Base-by-base conservation (phyloP, 2,329 filamentous ascomycete genomes). In the Pseudogymnoascus sp. region DNA sequence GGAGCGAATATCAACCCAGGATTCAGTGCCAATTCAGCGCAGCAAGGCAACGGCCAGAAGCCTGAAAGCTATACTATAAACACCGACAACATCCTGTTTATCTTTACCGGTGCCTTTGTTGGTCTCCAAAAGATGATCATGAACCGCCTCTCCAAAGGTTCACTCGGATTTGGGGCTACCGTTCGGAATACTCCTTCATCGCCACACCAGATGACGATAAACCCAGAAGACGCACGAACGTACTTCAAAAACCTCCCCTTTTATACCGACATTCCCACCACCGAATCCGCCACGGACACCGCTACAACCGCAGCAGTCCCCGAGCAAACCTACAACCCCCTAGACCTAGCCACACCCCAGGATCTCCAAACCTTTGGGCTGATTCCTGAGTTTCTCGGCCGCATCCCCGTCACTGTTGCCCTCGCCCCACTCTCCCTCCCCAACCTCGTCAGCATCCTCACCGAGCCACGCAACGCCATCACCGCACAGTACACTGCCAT, bases 51-150 rank as follows among this genome's bases (percentile, higher is more conserved):
- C 61, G 61, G 61, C 63, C 54, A 60, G 11, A 71, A 69, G 60
- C 65, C 62, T 35, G 70, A 73, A 61, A 84, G 86, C 69, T 87
- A 83, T 70, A 86, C 90, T 61, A 87, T 97, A 62, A 89, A 94
- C 68, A 99, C 94, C 0, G 92, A 91, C 65, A 97, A 97, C 68
- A 97, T 99, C 63, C 82, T 99, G 28, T 99, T 99, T 75, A 91
- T 99, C 41, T 96, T 94, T 72, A 95, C 92, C 11, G 94, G 94
- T 16, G 94, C 94, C 16, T 99, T 99, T 71, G 89, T 95, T 35
- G 93, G 92, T 2, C 79, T 97, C 1, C 90, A 97, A 69, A 96
- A 95, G 72, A 82, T 88, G 34, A 84, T 99, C 57, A 79, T 96
- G 63, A 88, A 91, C 62, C 86, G 94, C n/a, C 87, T 97, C 47